These are phyloP conservation scores for Apiospora kogelbergensis DNA, from an alignment of 2,329 filamentous ascomycete genomes.

Conservation along the genomic window DNA sequence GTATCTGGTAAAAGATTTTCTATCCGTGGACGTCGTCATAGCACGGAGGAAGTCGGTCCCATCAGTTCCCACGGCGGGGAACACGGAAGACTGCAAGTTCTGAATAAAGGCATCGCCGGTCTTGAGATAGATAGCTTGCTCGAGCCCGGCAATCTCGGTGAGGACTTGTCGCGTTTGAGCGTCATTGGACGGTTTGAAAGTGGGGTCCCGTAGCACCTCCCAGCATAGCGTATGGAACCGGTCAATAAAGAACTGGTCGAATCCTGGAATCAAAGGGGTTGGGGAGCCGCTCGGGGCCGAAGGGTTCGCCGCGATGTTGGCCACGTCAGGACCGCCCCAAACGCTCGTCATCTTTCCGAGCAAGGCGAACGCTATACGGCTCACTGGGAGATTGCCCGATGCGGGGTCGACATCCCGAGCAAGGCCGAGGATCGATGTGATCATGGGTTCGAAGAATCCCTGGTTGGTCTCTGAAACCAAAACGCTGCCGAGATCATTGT, in stretches of 20 bases:
- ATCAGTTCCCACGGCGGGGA: constrained; percentile 64
- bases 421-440: constrained; percentile 81
- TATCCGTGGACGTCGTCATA: constrained; percentile 59
- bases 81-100: constrained; percentile 63
- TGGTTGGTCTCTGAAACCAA: constrained; percentile 91
- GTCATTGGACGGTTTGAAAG: constrained; percentile 77
- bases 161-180: constrained; percentile 87
- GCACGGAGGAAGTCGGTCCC: constrained; percentile 59
- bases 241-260: constrained; percentile 86
- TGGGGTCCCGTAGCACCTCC: constrained; percentile 77
- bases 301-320: constrained; percentile 54
- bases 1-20: constrained; percentile 64
- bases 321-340: constrained; percentile 86
- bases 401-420: constrained; percentile 69
- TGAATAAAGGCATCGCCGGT: constrained; percentile 79
- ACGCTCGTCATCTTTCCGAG: constrained; percentile 79
- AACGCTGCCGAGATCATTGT: constrained; percentile 85
- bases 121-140: constrained; percentile 89
- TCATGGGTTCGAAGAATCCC: constrained; percentile 82
- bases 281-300: constrained; percentile 50
- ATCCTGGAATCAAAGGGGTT: constrained; percentile 72
- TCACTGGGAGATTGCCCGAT: constrained; percentile 59
- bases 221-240: constrained; percentile 88
- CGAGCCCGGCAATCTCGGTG: constrained; percentile 80
- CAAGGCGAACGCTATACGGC: constrained; percentile 76